Evolutionary conservation across 2,329 filamentous ascomycete species (phyloP), one percentile per base, ranked within the genome.

Genomic region (Akanthomyces uredinophilus): DNA sequence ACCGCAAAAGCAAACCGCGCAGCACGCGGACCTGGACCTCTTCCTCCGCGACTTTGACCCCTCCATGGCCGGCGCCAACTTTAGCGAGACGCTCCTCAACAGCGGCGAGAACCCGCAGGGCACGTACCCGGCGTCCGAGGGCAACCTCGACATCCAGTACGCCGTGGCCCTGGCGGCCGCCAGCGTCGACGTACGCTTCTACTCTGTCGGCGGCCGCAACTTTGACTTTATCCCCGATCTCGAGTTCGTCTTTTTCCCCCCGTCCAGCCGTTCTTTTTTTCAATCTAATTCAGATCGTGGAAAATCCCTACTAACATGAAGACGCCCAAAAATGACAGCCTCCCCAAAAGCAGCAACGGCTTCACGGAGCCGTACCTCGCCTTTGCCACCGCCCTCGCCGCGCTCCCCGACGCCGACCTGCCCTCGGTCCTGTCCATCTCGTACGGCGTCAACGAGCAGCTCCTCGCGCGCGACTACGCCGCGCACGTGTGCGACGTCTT

Each of bases 391-490:
- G 83, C 87, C 70, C 77, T 91, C 11, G 75, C 89, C 3, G 70
- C 75, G 22, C 78, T 87, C 22, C 72, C 78, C 1, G 79, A 84
- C 63, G 70, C 77, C 3, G 71, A 83, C 20, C 76, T 91, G 0
- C 88, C 89, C 0, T 80, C 83, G 4, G 83, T 89, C 20, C 78
- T 91, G 47, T 83, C 81, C 46, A 88, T 86, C n/a, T 90, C 87
- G 0, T 91, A 91, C 69, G 87, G 86, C 29, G 87, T 89, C 66
- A 80, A 87, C 52, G 88, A 91, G 69, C 86, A 87, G 70, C 81
- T 79, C 4, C 77, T 90, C 0, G 86, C 87, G 0, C 73, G 74
- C 24, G 74, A 78, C 4, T 90, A 90, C 69, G 82, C 85, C 8
- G 77, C 67, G 14, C 72, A 74, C 13, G 71, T 77, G 14, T 81